phyloP scores from a whole-genome alignment of 1,139 yeast genomes.

The Suhomyces guaymorum region DNA sequence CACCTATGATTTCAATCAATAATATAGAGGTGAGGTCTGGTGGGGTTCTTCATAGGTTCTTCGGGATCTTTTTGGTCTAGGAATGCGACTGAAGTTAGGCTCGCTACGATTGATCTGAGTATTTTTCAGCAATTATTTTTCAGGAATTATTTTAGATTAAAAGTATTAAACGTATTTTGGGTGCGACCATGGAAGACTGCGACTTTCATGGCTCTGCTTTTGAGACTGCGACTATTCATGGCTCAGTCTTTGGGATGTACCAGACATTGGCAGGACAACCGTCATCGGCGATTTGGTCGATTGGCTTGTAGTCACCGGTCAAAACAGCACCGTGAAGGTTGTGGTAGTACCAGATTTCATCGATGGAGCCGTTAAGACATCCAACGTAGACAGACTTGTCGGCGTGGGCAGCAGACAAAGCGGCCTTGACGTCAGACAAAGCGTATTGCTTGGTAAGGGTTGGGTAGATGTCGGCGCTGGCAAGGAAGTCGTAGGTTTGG shows the following conservation, averaged over 20 bases:
- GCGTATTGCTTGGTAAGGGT: slow-evolving; percentile 30
- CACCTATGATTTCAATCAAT: too few relatives aligned
- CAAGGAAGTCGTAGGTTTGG: slow-evolving; percentile 38
- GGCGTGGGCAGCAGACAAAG: slow-evolving; percentile 31
- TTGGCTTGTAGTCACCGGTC: slow-evolving; percentile 36
- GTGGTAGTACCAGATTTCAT: slow-evolving; percentile 44
- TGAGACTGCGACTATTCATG: too few relatives aligned
- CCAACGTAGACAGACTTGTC: slow-evolving; percentile 39
- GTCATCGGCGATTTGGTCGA: slow-evolving; percentile 26
- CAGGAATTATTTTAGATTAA: too few relatives aligned
- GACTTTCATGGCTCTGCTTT: too few relatives aligned
- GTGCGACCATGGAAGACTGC: too few relatives aligned
- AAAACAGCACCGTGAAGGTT: slow-evolving; percentile 37
- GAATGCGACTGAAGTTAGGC: too few relatives aligned
- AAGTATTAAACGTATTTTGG: too few relatives aligned
- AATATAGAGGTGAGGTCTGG: too few relatives aligned
- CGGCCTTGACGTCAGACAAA: slow-evolving; percentile 31
- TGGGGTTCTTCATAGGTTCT: too few relatives aligned
- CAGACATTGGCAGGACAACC: slow-evolving; percentile 34
- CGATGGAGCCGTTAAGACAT: slow-evolving; percentile 35
- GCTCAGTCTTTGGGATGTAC: slow-evolving; percentile 32
- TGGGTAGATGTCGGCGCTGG: slow-evolving; percentile 37
- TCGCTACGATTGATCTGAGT: too few relatives aligned
- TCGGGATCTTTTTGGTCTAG: too few relatives aligned
- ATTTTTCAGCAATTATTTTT: too few relatives aligned